Percentiles rank a stretch among this genome's conserved stretches.
phyloP scores from a whole-genome alignment of 169 alveolate species.

The Theileria parva region DNA sequence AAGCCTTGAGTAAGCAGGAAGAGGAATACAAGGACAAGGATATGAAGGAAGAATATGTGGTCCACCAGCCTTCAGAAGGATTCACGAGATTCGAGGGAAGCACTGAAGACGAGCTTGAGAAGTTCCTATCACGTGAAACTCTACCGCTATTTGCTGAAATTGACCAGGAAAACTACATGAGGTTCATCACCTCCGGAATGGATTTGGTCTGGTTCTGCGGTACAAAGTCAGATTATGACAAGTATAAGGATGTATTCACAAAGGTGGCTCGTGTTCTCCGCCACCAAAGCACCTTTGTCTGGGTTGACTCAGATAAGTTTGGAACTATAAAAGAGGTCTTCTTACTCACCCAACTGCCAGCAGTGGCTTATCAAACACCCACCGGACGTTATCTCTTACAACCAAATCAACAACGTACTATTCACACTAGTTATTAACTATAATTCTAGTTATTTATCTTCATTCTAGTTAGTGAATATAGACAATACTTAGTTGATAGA shows the following conservation, averaged over 20 bases:
- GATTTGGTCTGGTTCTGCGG: conserved; percentile 79
- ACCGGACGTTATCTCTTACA: conserved; percentile 70
- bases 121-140: conserved; percentile 67
- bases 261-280: conserved; percentile 57
- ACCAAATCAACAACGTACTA: conserved; percentile 11
- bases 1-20: conserved; percentile 2
- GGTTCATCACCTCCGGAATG: conserved; percentile 71
- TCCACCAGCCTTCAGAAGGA: conserved; percentile 52
- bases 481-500: too few species aligned
- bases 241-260: conserved; percentile 53
- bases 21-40: conserved; percentile 16
- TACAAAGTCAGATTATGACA: conserved; percentile 68
- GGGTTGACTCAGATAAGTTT: conserved; percentile 66
- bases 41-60: conserved; percentile 30
- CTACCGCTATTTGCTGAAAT: conserved; percentile 77
- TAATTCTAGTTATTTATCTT: too few species aligned
- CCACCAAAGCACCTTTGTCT: conserved; percentile 36
- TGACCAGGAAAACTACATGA: conserved; percentile 72
- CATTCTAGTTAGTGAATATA: too few species aligned
- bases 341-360: conserved; percentile 67
- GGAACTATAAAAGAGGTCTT: conserved; percentile 63
- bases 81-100: conserved; percentile 27
- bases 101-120: conserved; percentile 46
- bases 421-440: too few species aligned
- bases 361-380: conserved; percentile 73